A percentile compares a stretch with the other conserved stretches of the same genome.
Evolutionary conservation across 139 green algal genomes (phyloP).

Genomic region (Chlamydomonas incerta): DNA sequence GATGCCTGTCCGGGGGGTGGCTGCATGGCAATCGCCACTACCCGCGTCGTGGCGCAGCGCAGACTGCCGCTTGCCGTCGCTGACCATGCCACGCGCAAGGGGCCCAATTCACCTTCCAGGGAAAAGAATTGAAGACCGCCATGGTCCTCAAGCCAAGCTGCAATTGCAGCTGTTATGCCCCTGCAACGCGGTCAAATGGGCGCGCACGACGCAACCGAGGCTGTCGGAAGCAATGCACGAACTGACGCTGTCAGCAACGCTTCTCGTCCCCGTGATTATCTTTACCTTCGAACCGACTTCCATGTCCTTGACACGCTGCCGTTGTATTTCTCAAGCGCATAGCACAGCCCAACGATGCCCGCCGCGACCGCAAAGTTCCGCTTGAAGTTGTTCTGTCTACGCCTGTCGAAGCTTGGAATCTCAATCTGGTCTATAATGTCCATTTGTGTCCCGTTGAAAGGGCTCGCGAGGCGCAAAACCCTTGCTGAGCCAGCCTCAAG

Average conservation of each 20-base stretch:
- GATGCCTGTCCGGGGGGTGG: too few relatives aligned
- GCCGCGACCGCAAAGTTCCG: constrained; percentile 33
- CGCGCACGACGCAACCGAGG: background rate
- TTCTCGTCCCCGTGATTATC: too few relatives aligned
- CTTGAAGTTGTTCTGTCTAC: background rate
- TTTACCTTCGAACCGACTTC: constrained; percentile 26
- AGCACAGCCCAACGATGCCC: constrained; percentile 14
- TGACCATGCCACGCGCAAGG: too few relatives aligned
- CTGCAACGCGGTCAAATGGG: background rate
- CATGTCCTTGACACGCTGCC: constrained; percentile 13
- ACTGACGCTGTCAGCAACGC: too few relatives aligned
- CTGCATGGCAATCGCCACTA: too few relatives aligned
- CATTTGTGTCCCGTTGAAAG: constrained; percentile 4
- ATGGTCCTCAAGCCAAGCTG: constrained; percentile 59
- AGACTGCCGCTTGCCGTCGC: too few relatives aligned
- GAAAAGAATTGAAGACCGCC: constrained; percentile 46
- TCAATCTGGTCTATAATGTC: constrained; percentile 50
- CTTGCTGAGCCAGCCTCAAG: background rate
- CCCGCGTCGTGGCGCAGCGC: too few relatives aligned
- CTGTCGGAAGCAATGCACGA: constrained; percentile 2
- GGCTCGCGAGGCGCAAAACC: too few relatives aligned
- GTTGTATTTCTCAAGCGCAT: constrained; percentile 38
- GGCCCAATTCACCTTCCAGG: constrained; percentile 38
- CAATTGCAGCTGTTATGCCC: constrained; percentile 46
- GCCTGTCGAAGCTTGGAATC: constrained; percentile 44